Conservation (phyloP, 306 rosid genomes). For the Citrullus amarus region DNA sequence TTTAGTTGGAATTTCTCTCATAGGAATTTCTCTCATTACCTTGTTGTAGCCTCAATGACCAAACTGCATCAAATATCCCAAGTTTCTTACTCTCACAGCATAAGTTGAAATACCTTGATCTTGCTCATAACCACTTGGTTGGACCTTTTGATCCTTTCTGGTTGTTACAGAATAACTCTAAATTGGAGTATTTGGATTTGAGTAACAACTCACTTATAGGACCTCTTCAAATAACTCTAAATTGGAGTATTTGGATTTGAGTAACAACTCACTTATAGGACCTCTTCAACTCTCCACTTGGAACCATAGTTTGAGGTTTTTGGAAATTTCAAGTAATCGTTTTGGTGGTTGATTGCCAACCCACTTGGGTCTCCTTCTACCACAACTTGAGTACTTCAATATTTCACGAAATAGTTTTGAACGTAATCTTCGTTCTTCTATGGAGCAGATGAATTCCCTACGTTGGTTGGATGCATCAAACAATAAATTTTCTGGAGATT, state of each 20-base stretch:
- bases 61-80: background rate
- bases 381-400: background rate
- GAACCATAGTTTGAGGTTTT: rapidly evolving
- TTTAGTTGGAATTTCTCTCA: slow-evolving; percentile 6
- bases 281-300: too few relatives aligned
- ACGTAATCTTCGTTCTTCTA: background rate
- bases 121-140: background rate
- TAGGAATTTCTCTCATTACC: background rate
- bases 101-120: background rate
- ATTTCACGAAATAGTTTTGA: background rate
- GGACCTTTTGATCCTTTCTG: background rate
- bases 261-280: background rate
- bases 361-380: background rate
- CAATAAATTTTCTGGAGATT: background rate
- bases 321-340: background rate
- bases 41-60: background rate
- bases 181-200: background rate
- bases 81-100: background rate
- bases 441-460: background rate
- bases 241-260: background rate
- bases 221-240: background rate
- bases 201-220: background rate
- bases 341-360: background rate
- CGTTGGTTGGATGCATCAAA: background rate
- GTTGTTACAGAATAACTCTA: background rate